Conservation (phyloP, 2,329 filamentous ascomycete species). For the Raffaelea albimanens region DNA sequence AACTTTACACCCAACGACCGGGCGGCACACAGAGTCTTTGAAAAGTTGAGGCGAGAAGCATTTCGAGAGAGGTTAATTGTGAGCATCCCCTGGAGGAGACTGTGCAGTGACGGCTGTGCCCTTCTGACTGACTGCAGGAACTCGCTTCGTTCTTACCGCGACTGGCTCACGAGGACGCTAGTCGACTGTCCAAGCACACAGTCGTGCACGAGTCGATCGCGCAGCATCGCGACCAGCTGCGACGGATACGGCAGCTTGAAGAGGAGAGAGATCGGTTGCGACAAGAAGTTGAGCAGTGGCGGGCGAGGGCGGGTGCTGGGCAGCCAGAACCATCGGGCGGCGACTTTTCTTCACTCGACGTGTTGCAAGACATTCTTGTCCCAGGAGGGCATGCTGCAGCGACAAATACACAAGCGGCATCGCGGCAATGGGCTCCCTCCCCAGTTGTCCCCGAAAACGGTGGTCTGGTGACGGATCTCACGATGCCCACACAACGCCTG, state of each 20-base stretch:
- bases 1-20: slow-evolving; percentile 8
- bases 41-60: slow-evolving; percentile 6
- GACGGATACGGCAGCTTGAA: background rate
- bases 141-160: slow-evolving; percentile 4
- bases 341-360: no score
- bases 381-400: no score
- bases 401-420: background rate
- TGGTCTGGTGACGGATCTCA: background rate
- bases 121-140: background rate
- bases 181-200: slow-evolving; percentile 8
- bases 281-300: background rate
- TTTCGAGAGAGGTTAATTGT: slow-evolving; percentile 8
- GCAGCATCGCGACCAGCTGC: slow-evolving; percentile 4
- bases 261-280: background rate
- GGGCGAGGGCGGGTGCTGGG: no score
- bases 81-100: background rate
- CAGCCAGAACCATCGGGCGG: no score
- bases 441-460: background rate
- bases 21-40: slow-evolving; percentile 8
- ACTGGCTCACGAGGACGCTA: slow-evolving; percentile 1
- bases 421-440: background rate
- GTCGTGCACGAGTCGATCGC: slow-evolving; percentile 8
- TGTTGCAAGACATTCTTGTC: no score
- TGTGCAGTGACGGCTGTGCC: background rate
- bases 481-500: background rate